Evolutionary conservation across 73 alveolate genomes (phyloP).

Genomic region (Diophrys sp.): DNA sequence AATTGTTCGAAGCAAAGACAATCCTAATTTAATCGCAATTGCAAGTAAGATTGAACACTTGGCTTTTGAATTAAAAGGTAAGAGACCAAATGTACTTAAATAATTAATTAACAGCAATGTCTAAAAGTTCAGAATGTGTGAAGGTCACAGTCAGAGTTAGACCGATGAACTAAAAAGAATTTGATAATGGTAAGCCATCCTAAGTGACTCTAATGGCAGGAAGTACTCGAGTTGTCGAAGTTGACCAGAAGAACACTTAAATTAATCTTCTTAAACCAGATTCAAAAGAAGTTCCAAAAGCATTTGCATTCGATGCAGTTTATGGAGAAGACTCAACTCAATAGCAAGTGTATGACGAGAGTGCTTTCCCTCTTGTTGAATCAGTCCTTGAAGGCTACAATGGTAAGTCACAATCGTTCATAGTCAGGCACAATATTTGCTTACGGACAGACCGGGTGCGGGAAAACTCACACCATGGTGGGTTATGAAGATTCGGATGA

Average conservation of each 20-base stretch:
- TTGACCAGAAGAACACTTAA: neutral
- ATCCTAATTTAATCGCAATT: too few relatives aligned
- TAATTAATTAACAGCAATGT: too few relatives aligned
- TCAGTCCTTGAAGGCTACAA: conserved; percentile 96
- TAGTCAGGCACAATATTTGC: conserved; percentile 81
- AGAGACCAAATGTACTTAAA: too few relatives aligned
- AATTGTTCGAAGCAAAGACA: too few relatives aligned
- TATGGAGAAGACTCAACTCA: conserved; percentile 83
- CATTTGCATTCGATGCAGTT: conserved; percentile 89
- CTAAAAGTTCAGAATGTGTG: conserved; percentile 90
- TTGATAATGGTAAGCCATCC: conserved; percentile 61
- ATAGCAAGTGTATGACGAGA: conserved; percentile 87
- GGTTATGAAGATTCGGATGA: conserved; percentile 55
- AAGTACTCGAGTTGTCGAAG: too few relatives aligned
- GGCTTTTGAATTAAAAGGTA: too few relatives aligned
- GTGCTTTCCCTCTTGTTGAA: conserved; percentile 96
- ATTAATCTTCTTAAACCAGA: neutral
- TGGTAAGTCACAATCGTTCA: conserved; percentile 49
- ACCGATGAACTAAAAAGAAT: conserved; percentile 78
- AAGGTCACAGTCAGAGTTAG: conserved; percentile 88
- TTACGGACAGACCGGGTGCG: conserved; percentile 86
- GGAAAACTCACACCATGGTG: conserved; percentile 76
- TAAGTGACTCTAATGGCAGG: too few relatives aligned
- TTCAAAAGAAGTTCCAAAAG: conserved; percentile 52
- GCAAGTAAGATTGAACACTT: too few relatives aligned